A percentile compares a stretch with the other conserved stretches of the same genome.
phyloP scores from a whole-genome alignment of 2,329 filamentous ascomycete species.

The Cytospora mali region DNA sequence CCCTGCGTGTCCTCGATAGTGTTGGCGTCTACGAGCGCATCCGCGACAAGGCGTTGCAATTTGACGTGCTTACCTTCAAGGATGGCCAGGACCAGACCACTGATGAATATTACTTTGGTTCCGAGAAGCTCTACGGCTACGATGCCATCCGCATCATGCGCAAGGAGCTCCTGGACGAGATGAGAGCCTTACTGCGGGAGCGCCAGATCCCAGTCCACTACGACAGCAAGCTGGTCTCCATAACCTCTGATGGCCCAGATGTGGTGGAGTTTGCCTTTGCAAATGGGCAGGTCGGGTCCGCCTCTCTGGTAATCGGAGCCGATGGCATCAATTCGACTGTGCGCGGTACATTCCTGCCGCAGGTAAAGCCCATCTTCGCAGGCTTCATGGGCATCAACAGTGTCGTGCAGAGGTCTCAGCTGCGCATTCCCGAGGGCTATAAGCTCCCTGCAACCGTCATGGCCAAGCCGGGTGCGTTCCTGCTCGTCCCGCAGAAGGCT shows the following conservation, averaged over 20 bases:
- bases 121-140: background rate
- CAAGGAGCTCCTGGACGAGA: constrained; percentile 1
- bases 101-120: constrained; percentile 4
- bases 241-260: background rate
- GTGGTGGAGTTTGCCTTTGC: background rate
- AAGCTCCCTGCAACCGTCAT: background rate
- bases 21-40: background rate
- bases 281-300: background rate
- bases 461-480: background rate
- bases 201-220: background rate
- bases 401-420: constrained; percentile 1
- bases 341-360: background rate
- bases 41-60: background rate
- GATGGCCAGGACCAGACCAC: constrained; percentile 2
- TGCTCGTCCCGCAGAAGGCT: background rate
- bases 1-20: background rate
- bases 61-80: constrained; percentile 2
- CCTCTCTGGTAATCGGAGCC: background rate
- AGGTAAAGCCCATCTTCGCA: background rate
- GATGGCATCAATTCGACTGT: constrained; percentile 3
- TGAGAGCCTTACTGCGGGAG: background rate
- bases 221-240: background rate
- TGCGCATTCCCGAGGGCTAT: background rate
- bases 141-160: constrained; percentile 4
- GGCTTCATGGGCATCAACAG: background rate